A percentile compares a stretch with the other conserved stretches of the same genome.
These are phyloP conservation scores for Starmerella asiatica DNA, from an alignment of 805 yeast genomes.

Conservation along the genomic window DNA sequence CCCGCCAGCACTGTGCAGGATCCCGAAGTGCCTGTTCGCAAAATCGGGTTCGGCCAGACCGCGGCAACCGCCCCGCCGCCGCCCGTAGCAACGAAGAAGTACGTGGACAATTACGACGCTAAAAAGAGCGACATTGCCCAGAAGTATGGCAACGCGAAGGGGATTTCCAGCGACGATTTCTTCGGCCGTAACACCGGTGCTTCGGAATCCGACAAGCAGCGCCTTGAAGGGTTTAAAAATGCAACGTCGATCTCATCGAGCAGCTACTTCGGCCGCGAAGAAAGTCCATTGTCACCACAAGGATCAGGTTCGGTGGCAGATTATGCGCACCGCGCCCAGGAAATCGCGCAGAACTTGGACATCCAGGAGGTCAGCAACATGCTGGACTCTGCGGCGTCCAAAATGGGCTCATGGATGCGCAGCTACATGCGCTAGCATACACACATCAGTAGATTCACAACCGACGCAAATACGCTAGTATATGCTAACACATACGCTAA, in stretches of 20 bases:
- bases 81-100: conserved; percentile 16
- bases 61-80: conserved; percentile 20
- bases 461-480: too few relatives aligned
- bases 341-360: conserved; percentile 72
- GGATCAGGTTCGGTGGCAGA: conserved; percentile 22
- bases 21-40: conserved; percentile 16
- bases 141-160: conserved; percentile 81
- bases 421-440: conserved; percentile 48
- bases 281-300: conserved; percentile 26
- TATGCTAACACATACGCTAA: too few relatives aligned
- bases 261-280: conserved; percentile 80
- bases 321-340: conserved; percentile 19
- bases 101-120: conserved; percentile 37
- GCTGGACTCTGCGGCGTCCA: conserved; percentile 85
- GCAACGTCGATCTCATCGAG: conserved; percentile 87
- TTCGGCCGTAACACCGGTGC: conserved; percentile 87
- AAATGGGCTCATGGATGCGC: conserved; percentile 70
- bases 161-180: conserved; percentile 87
- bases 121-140: conserved; percentile 24
- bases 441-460: too few relatives aligned
- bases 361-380: conserved; percentile 80
- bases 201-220: conserved; percentile 50
- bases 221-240: conserved; percentile 67
- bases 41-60: conserved; percentile 23
- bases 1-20: conserved; percentile 8